Conservation (phyloP, 192 early-diverging fungal species). For the Allomyces macrogynus region DNA sequence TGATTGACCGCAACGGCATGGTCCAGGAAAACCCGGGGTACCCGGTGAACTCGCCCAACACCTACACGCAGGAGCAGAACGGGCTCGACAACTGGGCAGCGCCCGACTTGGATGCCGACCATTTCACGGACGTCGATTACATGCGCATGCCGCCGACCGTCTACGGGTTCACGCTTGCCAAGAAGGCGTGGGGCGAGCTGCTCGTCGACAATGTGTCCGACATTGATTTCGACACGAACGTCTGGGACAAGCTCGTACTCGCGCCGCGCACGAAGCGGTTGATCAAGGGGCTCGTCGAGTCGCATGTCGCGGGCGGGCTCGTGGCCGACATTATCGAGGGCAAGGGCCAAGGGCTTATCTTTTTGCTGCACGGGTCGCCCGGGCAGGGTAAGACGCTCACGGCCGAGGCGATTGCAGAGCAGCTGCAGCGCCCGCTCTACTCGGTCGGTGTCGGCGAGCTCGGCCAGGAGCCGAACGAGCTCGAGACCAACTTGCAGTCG, state of each 20-base stretch:
- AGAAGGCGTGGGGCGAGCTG: conserved; percentile 30
- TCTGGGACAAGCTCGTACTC: conserved; percentile 30
- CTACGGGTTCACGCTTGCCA: conserved; percentile 27
- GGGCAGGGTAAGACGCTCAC: conserved; percentile 36
- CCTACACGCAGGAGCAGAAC: too few species aligned
- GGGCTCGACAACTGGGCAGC: too few species aligned
- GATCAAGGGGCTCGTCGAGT: conserved; percentile 24
- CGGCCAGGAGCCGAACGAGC: conserved; percentile 23
- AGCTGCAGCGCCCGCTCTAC: conserved; percentile 28
- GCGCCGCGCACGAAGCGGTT: conserved; percentile 17
- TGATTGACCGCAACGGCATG: too few species aligned
- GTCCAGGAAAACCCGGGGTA: too few species aligned
- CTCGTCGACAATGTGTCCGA: conserved; percentile 14
- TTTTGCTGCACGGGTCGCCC: conserved; percentile 33
- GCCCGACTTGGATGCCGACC: too few species aligned
- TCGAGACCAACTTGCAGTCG: conserved; percentile 21
- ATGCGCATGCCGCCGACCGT: conserved; percentile 15
- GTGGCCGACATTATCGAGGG: conserved; percentile 26
- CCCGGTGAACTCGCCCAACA: too few species aligned
- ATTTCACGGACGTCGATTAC: too few species aligned
- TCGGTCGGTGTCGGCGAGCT: conserved; percentile 39
- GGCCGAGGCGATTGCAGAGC: conserved; percentile 36
- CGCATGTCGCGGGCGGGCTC: conserved; percentile 8
- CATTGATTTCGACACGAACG: conserved; percentile 23
- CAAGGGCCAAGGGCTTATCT: conserved; percentile 28